Evolutionary conservation across 305 asterid species (phyloP), one percentile per base, ranked within the genome.

Genomic region (Nicotiana rustica): DNA sequence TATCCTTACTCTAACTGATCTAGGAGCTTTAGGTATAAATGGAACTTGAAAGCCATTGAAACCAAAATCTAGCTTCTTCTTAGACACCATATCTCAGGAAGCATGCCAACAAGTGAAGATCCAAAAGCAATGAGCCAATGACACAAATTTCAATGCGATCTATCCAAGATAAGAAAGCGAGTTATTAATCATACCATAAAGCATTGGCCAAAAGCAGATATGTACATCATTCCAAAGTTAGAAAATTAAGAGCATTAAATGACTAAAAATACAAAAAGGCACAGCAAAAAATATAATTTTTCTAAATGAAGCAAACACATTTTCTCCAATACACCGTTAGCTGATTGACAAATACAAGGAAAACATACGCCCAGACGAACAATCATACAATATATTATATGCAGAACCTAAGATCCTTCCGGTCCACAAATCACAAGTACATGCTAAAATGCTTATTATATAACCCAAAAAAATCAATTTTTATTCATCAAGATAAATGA

Each of bases 1-100:
- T 41, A 56, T 79, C 82, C 84, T 87, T 89, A 93, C 98, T 92
- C 98, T 85, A 18, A 86, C 75, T 47, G 98, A 93, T 90, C 98
- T 86, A 33, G 96, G 97, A 89, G 93, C 97, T 85, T 88, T 91
- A 75, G 97, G 97, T 67, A 93, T 81, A 85, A 82, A 36, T 18
- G 94, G 92, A 73, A 86, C 78, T 83, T 85, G 90, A 81, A 75
- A 87, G 85, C 90, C 92, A 84, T 83, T 81, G 84, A 88, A 82
- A 71, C 88, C 90, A 83, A 70, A 86, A 87, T 88, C 91, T 88
- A 86, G 83, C 86, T 88, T 91, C 88, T 89, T 91, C 87, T 86
- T 90, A 65, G 90, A 86, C 89, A 89, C 97, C 95, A 93, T 93
- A 84, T 78, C 90, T 80, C 77, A 82, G 79, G 86, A 83, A 89